Evolutionary conservation across 768 basidiomycete genomes (phyloP).

Genomic region (Lactarius tabidus): DNA sequence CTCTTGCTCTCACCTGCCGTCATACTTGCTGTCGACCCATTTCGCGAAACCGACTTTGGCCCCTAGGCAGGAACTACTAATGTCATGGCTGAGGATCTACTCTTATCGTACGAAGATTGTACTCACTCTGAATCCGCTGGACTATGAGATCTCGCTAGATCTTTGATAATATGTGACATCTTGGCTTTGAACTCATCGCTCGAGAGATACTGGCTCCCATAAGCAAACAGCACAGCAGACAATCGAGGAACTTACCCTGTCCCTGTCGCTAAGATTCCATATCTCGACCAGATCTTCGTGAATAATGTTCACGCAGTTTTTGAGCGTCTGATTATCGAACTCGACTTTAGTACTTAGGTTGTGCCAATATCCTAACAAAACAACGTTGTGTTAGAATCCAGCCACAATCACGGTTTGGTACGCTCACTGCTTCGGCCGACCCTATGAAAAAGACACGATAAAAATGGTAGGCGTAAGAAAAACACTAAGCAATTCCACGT

Average conservation of each 20-base stretch:
- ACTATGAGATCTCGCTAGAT: not conserved
- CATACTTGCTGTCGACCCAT: constrained; percentile 1
- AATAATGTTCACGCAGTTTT: constrained; percentile 6
- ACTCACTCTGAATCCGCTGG: not conserved
- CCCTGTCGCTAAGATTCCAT: constrained; percentile 8
- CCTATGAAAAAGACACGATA: not conserved
- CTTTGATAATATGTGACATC: constrained; percentile 9
- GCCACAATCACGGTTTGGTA: not conserved
- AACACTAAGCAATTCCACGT: not conserved
- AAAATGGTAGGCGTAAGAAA: too few relatives aligned
- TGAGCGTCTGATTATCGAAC: not conserved
- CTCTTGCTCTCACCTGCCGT: not conserved
- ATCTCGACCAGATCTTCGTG: constrained; percentile 5
- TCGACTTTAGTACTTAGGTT: not conserved
- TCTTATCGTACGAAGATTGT: not conserved
- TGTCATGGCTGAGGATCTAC: not conserved
- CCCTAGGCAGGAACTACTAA: not conserved
- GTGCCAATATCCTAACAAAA: constrained; percentile 6
- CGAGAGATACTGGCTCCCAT: constrained; percentile 3
- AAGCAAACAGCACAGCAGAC: not conserved
- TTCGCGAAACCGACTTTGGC: not conserved
- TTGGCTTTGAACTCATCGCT: not conserved
- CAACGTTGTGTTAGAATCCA: not conserved
- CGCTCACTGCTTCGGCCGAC: constrained; percentile 4
- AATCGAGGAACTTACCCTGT: not conserved